Conservation (phyloP, 805 yeast species). For the Saturnispora bothae region DNA sequence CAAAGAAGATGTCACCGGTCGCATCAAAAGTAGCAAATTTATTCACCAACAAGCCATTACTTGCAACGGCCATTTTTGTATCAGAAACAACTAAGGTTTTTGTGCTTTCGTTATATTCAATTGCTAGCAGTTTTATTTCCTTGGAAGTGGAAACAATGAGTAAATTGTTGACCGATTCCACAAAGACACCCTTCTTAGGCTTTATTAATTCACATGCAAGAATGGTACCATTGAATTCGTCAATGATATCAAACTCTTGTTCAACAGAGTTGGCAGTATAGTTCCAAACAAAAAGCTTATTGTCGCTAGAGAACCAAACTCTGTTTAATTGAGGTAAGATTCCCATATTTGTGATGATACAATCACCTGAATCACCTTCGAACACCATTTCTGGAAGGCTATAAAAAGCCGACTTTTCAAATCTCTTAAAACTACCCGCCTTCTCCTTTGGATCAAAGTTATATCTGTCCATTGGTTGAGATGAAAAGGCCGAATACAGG, state of each 20-base stretch:
- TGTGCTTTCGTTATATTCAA: constrained; percentile 34
- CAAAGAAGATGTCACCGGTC: constrained; percentile 74
- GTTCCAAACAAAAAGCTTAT: constrained; percentile 79
- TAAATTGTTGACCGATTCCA: constrained; percentile 62
- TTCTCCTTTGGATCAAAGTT: constrained; percentile 38
- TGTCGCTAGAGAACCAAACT: constrained; percentile 80
- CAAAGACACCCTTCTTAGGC: constrained; percentile 75
- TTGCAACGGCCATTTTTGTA: constrained; percentile 71
- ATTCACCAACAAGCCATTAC: constrained; percentile 66
- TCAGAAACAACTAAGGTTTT: constrained; percentile 60
- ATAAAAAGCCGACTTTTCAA: constrained; percentile 57
- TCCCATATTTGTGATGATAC: constrained; percentile 64
- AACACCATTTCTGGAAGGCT: constrained; percentile 61
- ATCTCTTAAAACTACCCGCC: constrained; percentile 54
- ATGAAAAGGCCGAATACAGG: constrained; percentile 44
- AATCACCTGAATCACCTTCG: constrained; percentile 7
- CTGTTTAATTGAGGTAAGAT: constrained; percentile 69
- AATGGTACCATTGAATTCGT: constrained; percentile 70
- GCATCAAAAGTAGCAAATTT: constrained; percentile 46
- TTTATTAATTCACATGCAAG: constrained; percentile 64
- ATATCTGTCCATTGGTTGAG: constrained; percentile 59
- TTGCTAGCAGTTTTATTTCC: constrained; percentile 67
- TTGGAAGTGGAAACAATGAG: constrained; percentile 71
- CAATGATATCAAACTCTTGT: constrained; percentile 66
- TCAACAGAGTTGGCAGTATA: constrained; percentile 34